Percentiles rank a stretch among this genome's conserved stretches.
phyloP scores from a whole-genome alignment of 495 filamentous ascomycete genomes.

The Xanthoparmelia taractica region DNA sequence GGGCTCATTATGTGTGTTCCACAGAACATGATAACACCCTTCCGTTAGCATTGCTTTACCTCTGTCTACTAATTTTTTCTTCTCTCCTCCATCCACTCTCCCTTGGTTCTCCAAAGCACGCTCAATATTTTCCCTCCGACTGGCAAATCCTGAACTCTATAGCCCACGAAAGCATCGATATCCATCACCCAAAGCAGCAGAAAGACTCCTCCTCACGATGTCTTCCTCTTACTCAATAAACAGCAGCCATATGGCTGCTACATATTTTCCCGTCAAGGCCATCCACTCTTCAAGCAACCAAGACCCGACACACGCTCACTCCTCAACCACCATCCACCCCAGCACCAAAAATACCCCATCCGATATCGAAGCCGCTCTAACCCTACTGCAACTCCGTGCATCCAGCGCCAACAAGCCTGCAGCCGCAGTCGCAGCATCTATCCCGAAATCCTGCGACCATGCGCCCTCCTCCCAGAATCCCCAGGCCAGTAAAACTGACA shows the following conservation, averaged over 20 bases:
- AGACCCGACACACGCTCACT: neutral
- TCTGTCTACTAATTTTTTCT: neutral
- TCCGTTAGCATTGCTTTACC: neutral
- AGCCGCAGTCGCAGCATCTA: neutral
- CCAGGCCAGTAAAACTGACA: rapidly evolving
- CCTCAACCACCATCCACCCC: neutral
- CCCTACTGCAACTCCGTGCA: neutral
- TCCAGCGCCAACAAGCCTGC: neutral
- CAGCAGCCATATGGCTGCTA: neutral
- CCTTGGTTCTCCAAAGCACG: neutral
- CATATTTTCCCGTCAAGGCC: neutral
- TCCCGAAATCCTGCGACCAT: too few relatives aligned
- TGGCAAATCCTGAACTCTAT: neutral
- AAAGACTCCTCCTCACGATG: neutral
- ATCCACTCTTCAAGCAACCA: neutral
- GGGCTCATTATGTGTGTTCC: neutral
- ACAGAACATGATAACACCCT: neutral
- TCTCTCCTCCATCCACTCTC: neutral
- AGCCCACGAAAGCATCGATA: neutral
- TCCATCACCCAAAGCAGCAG: neutral
- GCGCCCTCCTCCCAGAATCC: too few relatives aligned
- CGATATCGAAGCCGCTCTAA: neutral
- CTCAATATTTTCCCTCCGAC: neutral
- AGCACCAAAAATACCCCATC: neutral
- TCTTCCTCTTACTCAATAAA: neutral